A percentile compares a stretch with the other conserved stretches of the same genome.
Conservation (phyloP, 495 filamentous ascomycete species). For the Podospora pseudopauciseta region DNA sequence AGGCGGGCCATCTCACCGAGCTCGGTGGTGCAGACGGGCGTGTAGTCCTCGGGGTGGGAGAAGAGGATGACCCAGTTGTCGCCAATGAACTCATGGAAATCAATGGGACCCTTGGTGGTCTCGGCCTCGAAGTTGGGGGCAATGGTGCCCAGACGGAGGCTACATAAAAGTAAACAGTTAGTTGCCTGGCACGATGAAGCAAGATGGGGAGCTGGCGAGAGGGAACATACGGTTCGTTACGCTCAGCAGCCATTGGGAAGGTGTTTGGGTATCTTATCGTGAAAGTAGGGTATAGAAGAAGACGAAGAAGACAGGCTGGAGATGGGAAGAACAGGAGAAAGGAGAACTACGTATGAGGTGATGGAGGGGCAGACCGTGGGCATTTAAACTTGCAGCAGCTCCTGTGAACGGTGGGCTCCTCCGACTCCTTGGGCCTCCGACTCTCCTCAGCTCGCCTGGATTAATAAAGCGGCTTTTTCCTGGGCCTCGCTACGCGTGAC, state of each 20-base stretch:
- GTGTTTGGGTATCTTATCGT: constrained; percentile 15
- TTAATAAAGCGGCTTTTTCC: constrained; percentile 17
- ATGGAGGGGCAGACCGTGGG: constrained; percentile 9
- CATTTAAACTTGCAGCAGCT: constrained; percentile 7
- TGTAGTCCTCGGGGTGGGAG: constrained; percentile 94
- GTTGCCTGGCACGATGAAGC: background rate
- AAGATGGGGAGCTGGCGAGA: background rate
- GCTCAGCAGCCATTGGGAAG: constrained; percentile 51
- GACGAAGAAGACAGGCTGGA: constrained; percentile 7
- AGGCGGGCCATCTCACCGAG: constrained; percentile 95
- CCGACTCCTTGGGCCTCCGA: background rate
- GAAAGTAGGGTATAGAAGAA: background rate
- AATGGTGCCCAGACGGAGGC: constrained; percentile 82
- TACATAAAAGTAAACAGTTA: constrained; percentile 23
- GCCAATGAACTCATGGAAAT: constrained; percentile 97
- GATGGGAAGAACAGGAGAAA: constrained; percentile 9
- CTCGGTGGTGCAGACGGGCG: constrained; percentile 97
- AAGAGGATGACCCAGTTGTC: constrained; percentile 94
- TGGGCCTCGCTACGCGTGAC: background rate
- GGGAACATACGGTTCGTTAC: constrained; percentile 48
- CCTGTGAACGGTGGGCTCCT: constrained; percentile 4
- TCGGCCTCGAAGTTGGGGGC: constrained; percentile 94
- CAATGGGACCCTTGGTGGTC: constrained; percentile 85
- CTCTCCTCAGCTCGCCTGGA: constrained; percentile 1
- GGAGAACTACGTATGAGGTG: constrained; percentile 4